Percentiles rank a stretch among this genome's conserved stretches.
Conservation (phyloP, 108 stramenopile genomes). For the Asterionellopsis glacialis region DNA sequence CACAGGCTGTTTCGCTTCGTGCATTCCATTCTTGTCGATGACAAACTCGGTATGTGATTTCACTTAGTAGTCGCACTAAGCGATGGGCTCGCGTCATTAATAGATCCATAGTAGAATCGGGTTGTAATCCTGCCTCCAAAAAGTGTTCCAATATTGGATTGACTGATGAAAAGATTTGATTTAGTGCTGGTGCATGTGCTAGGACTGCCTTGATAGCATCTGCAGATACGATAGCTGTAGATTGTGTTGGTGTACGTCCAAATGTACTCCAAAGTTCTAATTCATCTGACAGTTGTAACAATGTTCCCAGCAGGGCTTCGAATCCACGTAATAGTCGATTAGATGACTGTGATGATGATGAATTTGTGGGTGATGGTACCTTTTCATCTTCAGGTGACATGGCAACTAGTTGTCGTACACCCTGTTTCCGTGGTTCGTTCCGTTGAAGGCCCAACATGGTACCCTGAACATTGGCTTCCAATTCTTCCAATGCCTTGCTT, state of each 20-base stretch:
- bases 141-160: conserved; percentile 42
- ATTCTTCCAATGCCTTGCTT: too few species aligned
- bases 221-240: conserved; percentile 12
- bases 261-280: conserved; percentile 44
- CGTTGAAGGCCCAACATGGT: too few species aligned
- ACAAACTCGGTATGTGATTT: conserved; percentile 38
- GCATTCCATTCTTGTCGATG: conserved; percentile 44
- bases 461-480: too few species aligned
- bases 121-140: conserved; percentile 21
- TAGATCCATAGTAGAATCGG: conserved; percentile 43
- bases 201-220: conserved; percentile 36
- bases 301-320: conserved; percentile 42
- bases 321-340: conserved; percentile 28
- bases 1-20: conserved; percentile 35
- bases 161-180: conserved; percentile 39
- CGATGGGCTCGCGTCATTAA: conserved; percentile 35
- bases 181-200: conserved; percentile 32
- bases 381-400: too few species aligned
- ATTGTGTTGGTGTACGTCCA: conserved; percentile 11
- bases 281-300: conserved; percentile 48
- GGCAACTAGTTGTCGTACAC: too few species aligned
- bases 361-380: too few species aligned
- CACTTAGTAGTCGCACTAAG: conserved; percentile 34
- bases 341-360: neutral
- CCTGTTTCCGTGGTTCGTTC: too few species aligned